A percentile compares a stretch with the other conserved stretches of the same genome.
Conservation (phyloP, 2,329 filamentous ascomycete species). For the Neodidymelliopsis sp. region DNA sequence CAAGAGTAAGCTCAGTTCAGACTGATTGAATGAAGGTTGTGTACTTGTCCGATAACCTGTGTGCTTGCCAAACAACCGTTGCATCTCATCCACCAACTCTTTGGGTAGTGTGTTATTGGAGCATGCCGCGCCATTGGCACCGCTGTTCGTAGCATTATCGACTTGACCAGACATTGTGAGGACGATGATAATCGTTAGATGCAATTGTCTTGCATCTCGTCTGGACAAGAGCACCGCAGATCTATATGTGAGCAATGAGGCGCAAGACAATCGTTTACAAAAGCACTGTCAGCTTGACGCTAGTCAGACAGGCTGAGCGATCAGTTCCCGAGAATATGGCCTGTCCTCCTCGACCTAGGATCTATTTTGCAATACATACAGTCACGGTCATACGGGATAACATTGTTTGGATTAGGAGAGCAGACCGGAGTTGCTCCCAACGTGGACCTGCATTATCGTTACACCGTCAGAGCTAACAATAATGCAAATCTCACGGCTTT, state of each 20-base stretch:
- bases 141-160: neutral
- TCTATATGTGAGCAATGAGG: neutral
- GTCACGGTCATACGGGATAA: neutral
- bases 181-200: neutral
- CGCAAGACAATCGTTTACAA: no score
- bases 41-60: constrained; percentile 13
- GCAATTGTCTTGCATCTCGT: neutral
- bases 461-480: constrained; percentile 6
- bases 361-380: neutral
- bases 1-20: neutral
- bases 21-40: neutral
- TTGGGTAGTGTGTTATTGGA: constrained; percentile 4
- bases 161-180: constrained; percentile 3
- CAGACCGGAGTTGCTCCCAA: neutral
- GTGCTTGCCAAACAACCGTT: constrained; percentile 15
- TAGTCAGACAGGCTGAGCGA: neutral
- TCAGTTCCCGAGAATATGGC: neutral
- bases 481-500: neutral
- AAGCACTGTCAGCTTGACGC: neutral
- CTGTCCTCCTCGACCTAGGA: neutral
- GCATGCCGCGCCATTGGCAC: neutral
- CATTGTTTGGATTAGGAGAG: neutral
- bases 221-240: neutral
- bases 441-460: neutral
- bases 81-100: constrained; percentile 19